phyloP scores from a whole-genome alignment of 2,329 filamentous ascomycete species.

The Mariannaea elegans region DNA sequence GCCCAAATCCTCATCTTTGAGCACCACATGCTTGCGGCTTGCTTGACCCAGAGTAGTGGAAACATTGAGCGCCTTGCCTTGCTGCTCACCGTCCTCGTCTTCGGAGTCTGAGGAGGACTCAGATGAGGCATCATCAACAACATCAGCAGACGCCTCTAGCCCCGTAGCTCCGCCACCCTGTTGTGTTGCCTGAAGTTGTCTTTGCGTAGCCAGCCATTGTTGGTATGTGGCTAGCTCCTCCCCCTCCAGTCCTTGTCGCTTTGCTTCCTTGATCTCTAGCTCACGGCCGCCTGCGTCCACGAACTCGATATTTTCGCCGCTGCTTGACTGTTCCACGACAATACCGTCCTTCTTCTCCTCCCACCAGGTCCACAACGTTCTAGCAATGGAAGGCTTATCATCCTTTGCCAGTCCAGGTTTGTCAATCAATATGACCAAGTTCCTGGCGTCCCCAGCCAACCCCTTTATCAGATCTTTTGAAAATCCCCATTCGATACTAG shows the following conservation, averaged over 20 bases:
- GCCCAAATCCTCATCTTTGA: constrained; percentile 90
- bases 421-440: constrained; percentile 89
- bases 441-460: constrained; percentile 79
- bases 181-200: constrained; percentile 84
- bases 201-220: constrained; percentile 88
- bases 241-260: constrained; percentile 73
- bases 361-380: constrained; percentile 83
- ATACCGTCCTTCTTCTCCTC: constrained; percentile 73
- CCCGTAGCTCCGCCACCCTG: constrained; percentile 73
- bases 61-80: constrained; percentile 90
- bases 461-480: constrained; percentile 81
- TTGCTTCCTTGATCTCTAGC: constrained; percentile 68
- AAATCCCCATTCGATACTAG: constrained; percentile 93
- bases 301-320: constrained; percentile 69
- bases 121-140: constrained; percentile 84
- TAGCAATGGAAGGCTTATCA: constrained; percentile 68
- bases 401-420: constrained; percentile 57
- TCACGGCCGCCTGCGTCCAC: constrained; percentile 71
- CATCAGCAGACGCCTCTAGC: constrained; percentile 75
- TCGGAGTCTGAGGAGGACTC: constrained; percentile 88
- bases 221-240: constrained; percentile 86
- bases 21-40: constrained; percentile 83
- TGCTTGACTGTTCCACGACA: constrained; percentile 63
- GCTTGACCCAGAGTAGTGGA: constrained; percentile 86
- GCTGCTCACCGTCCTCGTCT: constrained; percentile 88